These are phyloP conservation scores for Colletotrichum plurivorum DNA, from an alignment of 2,329 filamentous ascomycete genomes.

Conservation along the genomic window DNA sequence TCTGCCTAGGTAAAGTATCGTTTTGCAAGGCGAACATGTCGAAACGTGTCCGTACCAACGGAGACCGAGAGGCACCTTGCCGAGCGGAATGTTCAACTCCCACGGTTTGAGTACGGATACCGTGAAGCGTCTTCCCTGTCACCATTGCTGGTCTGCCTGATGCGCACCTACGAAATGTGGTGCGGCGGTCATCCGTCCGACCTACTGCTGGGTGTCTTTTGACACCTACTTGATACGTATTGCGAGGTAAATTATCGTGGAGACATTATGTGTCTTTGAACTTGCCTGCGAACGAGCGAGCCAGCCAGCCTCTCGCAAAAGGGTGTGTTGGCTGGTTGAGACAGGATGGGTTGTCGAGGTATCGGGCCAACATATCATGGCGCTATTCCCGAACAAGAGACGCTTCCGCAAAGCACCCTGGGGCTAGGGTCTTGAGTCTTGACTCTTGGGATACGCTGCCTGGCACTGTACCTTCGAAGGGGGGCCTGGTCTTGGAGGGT, in stretches of 20 bases:
- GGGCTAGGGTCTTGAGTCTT: conserved; percentile 4
- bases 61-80: conserved; percentile 21
- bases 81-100: background rate
- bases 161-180: background rate
- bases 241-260: conserved; percentile 27
- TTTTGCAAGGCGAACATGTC: conserved; percentile 14
- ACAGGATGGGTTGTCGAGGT: conserved; percentile 19
- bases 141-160: background rate
- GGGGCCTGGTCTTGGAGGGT: background rate
- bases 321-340: conserved; percentile 18
- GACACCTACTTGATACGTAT: conserved; percentile 32
- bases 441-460: background rate
- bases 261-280: conserved; percentile 7
- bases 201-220: conserved; percentile 2
- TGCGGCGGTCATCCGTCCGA: conserved; percentile 17
- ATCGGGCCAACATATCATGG: conserved; percentile 17
- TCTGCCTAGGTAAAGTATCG: background rate
- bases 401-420: conserved; percentile 16
- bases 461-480: too few species aligned
- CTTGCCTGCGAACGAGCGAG: conserved; percentile 7
- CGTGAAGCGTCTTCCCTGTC: conserved; percentile 7
- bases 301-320: background rate
- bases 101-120: background rate
- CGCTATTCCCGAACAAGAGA: conserved; percentile 28
- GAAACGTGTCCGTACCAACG: conserved; percentile 9